Evolutionary conservation across 1,284 basidiomycete species (phyloP), one percentile per base, ranked within the genome.

Genomic region (Leucoagaricus sp.): DNA sequence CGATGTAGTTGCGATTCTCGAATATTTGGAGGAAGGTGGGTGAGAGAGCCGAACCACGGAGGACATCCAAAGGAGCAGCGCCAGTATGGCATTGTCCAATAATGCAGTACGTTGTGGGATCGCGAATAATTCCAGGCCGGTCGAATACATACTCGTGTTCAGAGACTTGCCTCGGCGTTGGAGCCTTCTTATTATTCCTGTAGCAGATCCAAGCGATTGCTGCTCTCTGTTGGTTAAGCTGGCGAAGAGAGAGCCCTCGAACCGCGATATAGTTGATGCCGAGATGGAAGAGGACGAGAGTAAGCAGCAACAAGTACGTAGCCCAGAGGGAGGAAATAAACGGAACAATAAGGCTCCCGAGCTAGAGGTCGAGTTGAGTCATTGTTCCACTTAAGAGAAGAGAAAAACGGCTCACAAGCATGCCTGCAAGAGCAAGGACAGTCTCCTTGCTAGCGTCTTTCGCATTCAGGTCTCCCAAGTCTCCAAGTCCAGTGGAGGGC

Each of bases 391-490:
- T 48, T 19, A 7, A 33, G 17, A 31, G 2, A 34, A 6, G 13
- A 17, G 17, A 8, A 5, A 33, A 28, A 23, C 15, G 8, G 64
- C 84, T 66, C 57, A 87, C 86, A 67, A 88, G 63, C 81, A 87
- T 85, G 19, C 87, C 87, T 1, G 83, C 63, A 21, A 89, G 76
- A 0, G 83, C 83, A 5, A 89, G 71, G 0, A 87, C 81, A 0
- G 87, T 89, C 66, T 89, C 86, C 62, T 85, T 85, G 67, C 86
- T 87, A 0, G 82, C 78, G 60, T 87, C 85, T 65, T 89, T 89
- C 1, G 86, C 87, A 57, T 82, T 87, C 34, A 88, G 70, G 61
- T 89, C 87, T 0, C 86, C 86, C 3, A 88, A 74, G 61, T 89
- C 86, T 2, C 85, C 85, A 7, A 71, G 66, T 8, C 79, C 73